These are phyloP conservation scores for Lasiodiplodia citricola DNA, from an alignment of 2,329 filamentous ascomycete species.

Conservation along the genomic window DNA sequence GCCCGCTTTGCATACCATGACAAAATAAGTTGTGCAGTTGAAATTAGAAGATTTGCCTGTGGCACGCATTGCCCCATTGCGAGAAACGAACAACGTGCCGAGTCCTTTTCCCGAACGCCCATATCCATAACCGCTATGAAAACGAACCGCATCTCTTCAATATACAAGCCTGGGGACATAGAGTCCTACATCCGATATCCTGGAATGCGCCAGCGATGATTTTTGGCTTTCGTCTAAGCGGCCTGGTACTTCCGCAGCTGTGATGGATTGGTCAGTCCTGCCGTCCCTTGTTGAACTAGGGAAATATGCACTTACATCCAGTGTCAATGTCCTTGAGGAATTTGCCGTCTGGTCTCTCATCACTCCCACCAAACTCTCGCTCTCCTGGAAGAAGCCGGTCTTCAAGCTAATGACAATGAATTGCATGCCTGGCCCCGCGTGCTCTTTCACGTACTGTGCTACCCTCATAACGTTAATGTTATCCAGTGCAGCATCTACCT, in stretches of 20 bases:
- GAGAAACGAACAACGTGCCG: slow-evolving; percentile 3
- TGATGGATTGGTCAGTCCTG: slow-evolving; percentile 27
- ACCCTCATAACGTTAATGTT: slow-evolving; percentile 97
- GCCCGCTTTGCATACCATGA: background rate
- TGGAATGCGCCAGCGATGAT: slow-evolving; percentile 7
- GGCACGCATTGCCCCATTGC: background rate
- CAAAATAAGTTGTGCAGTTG: background rate
- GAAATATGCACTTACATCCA: slow-evolving; percentile 76
- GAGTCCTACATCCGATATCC: background rate
- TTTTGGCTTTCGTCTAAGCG: slow-evolving; percentile 22
- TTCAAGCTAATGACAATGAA: slow-evolving; percentile 98
- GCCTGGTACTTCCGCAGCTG: slow-evolving; percentile 39
- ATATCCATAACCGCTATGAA: background rate
- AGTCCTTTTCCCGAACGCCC: slow-evolving; percentile 10
- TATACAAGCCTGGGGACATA: background rate
- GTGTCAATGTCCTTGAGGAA: slow-evolving; percentile 85
- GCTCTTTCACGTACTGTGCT: slow-evolving; percentile 93
- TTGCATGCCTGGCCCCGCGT: slow-evolving; percentile 96
- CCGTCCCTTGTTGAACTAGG: background rate
- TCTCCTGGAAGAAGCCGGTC: slow-evolving; percentile 93
- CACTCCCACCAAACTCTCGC: slow-evolving; percentile 92
- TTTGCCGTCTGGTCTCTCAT: slow-evolving; percentile 95
- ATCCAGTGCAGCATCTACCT: slow-evolving; percentile 97
- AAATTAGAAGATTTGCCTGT: background rate
- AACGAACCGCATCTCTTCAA: background rate